Evolutionary conservation across 331 rosid species (phyloP).

Genomic region (Saraca asoca): DNA sequence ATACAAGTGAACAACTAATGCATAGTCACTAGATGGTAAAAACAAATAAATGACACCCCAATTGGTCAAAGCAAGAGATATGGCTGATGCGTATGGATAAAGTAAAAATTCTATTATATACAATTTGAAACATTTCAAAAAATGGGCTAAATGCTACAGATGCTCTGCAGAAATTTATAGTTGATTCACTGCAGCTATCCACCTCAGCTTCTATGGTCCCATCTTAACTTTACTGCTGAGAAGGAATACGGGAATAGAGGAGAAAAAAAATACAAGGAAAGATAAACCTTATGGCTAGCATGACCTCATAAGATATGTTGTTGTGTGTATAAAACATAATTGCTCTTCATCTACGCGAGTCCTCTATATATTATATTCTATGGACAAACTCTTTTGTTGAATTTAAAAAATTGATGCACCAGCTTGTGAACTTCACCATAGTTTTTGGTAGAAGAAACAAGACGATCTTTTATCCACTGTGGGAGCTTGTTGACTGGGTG

Average conservation of each 20-base stretch:
- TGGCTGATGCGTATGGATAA: not conserved
- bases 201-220: not conserved
- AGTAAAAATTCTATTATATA: not conserved
- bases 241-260: not conserved
- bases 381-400: constrained; percentile 45
- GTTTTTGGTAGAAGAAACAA: constrained; percentile 58
- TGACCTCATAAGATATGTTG: constrained; percentile 1
- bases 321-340: not conserved
- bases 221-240: not conserved
- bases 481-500: constrained; percentile 81
- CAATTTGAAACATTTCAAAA: not conserved
- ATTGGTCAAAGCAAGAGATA: not conserved
- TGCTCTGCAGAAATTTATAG: not conserved
- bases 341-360: not conserved
- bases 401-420: constrained; percentile 80
- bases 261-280: not conserved
- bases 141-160: not conserved
- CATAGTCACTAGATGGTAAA: not conserved
- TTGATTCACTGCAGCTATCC: not conserved
- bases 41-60: constrained; percentile 1
- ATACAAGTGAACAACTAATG: no score
- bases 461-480: constrained; percentile 80
- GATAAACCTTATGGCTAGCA: constrained; percentile 2
- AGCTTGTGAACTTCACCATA: constrained; percentile 80
- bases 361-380: not conserved